Base-by-base conservation (phyloP, 176 grass and related monocot species). In the Elymus sibiricus region DNA sequence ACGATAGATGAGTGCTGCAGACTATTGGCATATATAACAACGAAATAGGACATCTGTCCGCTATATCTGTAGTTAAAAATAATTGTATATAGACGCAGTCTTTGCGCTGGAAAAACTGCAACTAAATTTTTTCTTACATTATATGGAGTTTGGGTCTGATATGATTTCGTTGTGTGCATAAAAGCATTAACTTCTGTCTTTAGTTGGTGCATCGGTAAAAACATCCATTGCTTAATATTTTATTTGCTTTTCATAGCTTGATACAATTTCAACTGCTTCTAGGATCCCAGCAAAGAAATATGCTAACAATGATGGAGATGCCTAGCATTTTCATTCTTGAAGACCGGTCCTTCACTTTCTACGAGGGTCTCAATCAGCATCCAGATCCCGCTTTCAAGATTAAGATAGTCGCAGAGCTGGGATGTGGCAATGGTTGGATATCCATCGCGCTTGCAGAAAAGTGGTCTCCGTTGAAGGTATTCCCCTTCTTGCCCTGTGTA, bases 391-490 rank as follows among this genome's bases (percentile, higher is more conserved):
- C 86, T 83, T 98, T 95, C 60, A 92, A 90, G 84, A 90, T 95
- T 12, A 98, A 94, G 68, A 98, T 82, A 15, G 74, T 92, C 4
- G 82, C 96, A 32, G 93, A 94, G 79, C 82, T 95, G 51, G 96
- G 90, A 25, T 95, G 93, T 83, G 96, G 96, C 76, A 98, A 95
- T 72, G 96, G 93, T 76, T 98, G 91, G 90, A 98, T 95, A 88
- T 98, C 93, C 29, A 98, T 98, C 88, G 96, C 96, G 34, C 90
- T 98, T 67, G 93, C 93, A 79, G 81, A 94, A 74, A 98, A 94
- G 40, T 98, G 92, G 93, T 93, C 80, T 66, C 93, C 92, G 55
- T 81, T 44, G 16, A 98, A 98, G 95, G 95, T 98, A 83, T 27
- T 29, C 51, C 59, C 44, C 59, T 37, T 79, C 15, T 81, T 72